Percentiles rank a stretch among this genome's conserved stretches.
phyloP scores from a whole-genome alignment of 1,284 basidiomycete genomes.

The Ustilago esculenta region DNA sequence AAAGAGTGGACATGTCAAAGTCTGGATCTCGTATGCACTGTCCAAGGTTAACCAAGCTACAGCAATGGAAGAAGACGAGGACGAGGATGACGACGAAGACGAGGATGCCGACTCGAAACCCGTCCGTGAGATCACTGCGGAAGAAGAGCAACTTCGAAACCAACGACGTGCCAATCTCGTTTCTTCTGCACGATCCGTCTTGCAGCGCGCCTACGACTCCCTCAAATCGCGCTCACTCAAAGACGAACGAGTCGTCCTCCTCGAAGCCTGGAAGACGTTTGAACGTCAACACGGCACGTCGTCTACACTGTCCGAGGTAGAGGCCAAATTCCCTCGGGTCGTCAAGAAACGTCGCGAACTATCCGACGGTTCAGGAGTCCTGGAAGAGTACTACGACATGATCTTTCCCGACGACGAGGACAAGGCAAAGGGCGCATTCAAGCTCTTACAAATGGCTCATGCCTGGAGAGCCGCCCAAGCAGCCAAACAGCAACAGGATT shows the following conservation, averaged over 20 bases:
- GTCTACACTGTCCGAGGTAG: constrained; percentile 75
- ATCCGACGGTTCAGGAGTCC: constrained; percentile 42
- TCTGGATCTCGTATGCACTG: constrained; percentile 66
- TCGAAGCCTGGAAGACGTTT: constrained; percentile 92
- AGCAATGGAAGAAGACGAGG: constrained; percentile 77
- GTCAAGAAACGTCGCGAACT: constrained; percentile 73
- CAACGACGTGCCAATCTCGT: constrained; percentile 75
- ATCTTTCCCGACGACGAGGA: constrained; percentile 65
- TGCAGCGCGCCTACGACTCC: constrained; percentile 85
- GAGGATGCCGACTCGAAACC: constrained; percentile 70
- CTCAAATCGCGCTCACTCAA: constrained; percentile 82
- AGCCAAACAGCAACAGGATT: constrained; percentile 18
- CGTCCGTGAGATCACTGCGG: constrained; percentile 40
- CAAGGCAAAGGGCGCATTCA: constrained; percentile 59
- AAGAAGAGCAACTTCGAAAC: constrained; percentile 29
- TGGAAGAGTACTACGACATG: constrained; percentile 66
- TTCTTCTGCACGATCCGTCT: constrained; percentile 77
- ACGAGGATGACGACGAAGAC: constrained; percentile 74
- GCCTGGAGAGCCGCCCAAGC: constrained; percentile 57
- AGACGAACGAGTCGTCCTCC: constrained; percentile 87
- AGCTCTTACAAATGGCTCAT: constrained; percentile 62
- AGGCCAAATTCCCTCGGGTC: constrained; percentile 88
- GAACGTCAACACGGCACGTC: constrained; percentile 79
- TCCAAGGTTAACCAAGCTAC: constrained; percentile 72
- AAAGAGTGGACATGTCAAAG: constrained; percentile 91